Evolutionary conservation across 75 land plant genomes (phyloP), one percentile per base, ranked within the genome.

Genomic region (Pinus albicaulis): DNA sequence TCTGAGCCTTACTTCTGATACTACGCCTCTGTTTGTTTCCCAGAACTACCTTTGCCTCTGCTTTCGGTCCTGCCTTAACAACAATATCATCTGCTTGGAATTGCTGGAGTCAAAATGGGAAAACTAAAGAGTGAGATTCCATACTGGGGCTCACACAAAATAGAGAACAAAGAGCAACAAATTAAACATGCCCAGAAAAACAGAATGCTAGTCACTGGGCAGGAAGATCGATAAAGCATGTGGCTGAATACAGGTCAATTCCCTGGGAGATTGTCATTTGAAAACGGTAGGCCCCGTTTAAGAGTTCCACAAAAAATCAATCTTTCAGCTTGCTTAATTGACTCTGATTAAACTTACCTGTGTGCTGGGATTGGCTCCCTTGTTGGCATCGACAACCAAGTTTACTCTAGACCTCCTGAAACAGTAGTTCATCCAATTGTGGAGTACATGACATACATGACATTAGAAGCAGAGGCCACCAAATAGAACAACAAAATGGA

Each of bases 361-460:
- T 38, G 48, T 19, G 71, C 52, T 38, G 71, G 52, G n/a, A 20
- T 22, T 66, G 36, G 44, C 38, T 63, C 34, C 36, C 34, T 63
- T 63, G 38, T 63, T 63, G 15, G 84, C 87, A 69, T 89, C 85
- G 4, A 80, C 86, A 26, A 85, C 79, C 31, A 92, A 73, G 57
- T 86, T 85, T 12, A 88, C 88, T 52, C 85, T 75, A 79, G 84
- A 87, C 57, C 84, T 85, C 77, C 88, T 90, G 83, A 57, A 79
- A 77, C 16, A 31, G 48, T 19, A 82, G 48, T 6, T 8, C 5
- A 8, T 44, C 48, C 17, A 63, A 31, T 12, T 62, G 53, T 16
- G n/a, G n/a, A n/a, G 53, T 28, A n/a, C 5, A 26, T n/a, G n/a
- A n/a, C n/a, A n/a, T n/a, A 23, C 14, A 55, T 20, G 13, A 61